Evolutionary conservation across 495 filamentous ascomycete species (phyloP).

Genomic region (Sporormia fimetaria): DNA sequence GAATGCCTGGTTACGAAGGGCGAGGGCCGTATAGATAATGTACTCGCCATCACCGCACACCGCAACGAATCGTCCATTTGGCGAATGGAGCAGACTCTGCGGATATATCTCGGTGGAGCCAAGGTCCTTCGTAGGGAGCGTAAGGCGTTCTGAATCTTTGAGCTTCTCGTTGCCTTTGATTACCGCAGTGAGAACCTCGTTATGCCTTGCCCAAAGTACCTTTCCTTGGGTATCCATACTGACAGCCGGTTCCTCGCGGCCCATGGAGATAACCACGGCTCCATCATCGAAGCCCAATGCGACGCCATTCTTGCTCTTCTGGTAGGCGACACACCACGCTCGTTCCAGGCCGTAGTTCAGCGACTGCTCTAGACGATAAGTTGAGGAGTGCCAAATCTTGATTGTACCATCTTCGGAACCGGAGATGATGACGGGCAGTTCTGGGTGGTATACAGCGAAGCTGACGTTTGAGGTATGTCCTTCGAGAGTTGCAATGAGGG

Average conservation of each 20-base stretch:
- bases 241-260: conserved; percentile 90
- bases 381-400: conserved; percentile 98
- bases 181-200: conserved; percentile 82
- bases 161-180: conserved; percentile 83
- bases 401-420: conserved; percentile 96
- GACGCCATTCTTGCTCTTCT: conserved; percentile 84
- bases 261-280: conserved; percentile 94
- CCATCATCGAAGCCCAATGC: conserved; percentile 97
- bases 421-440: conserved; percentile 95
- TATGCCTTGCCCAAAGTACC: conserved; percentile 88
- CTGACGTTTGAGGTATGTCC: conserved; percentile 98
- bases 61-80: conserved; percentile 93
- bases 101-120: conserved; percentile 95
- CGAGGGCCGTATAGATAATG: conserved; percentile 95
- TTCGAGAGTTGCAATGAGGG: conserved; percentile 88
- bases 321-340: conserved; percentile 95
- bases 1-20: conserved; percentile 96
- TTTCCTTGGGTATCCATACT: conserved; percentile 73
- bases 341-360: conserved; percentile 90
- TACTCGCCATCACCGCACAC: conserved; percentile 97
- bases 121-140: conserved; percentile 82
- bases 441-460: conserved; percentile 95
- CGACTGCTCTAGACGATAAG: conserved; percentile 89
- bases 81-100: conserved; percentile 85
- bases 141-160: conserved; percentile 81